A percentile compares a stretch with the other conserved stretches of the same genome.
These are phyloP conservation scores for Cercophora sp. DNA, from an alignment of 495 filamentous ascomycete genomes.

Conservation along the genomic window DNA sequence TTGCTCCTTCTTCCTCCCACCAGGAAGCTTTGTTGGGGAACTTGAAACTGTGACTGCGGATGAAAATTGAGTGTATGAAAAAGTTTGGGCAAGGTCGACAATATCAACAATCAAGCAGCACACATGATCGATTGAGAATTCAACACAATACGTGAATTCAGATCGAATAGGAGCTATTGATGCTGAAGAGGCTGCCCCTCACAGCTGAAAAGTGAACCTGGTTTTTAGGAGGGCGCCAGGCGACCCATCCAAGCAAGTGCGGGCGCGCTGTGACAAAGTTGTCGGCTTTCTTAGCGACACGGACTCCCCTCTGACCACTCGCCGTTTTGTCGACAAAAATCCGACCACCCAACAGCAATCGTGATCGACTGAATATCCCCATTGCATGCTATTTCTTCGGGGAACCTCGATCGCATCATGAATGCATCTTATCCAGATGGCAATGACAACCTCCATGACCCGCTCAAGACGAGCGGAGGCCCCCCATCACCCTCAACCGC, in stretches of 20 bases:
- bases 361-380: background rate
- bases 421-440: constrained; percentile 21
- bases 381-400: background rate
- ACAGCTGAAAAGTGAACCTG: background rate
- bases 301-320: background rate
- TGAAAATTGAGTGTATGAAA: background rate
- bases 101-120: too few relatives aligned
- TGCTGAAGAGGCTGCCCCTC: too few relatives aligned
- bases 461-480: constrained; percentile 35
- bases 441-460: constrained; percentile 34
- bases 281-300: constrained; percentile 4
- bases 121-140: too few relatives aligned
- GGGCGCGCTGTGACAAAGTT: constrained; percentile 5
- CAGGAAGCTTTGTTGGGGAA: too few relatives aligned
- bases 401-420: constrained; percentile 14
- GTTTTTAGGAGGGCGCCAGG: background rate
- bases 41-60: too few relatives aligned
- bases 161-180: too few relatives aligned
- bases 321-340: background rate
- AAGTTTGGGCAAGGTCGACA: background rate
- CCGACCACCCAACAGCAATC: background rate
- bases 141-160: too few relatives aligned
- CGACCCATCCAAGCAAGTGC: background rate
- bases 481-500: constrained; percentile 21
- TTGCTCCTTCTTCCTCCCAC: too few relatives aligned